Conservation (phyloP, 2,329 filamentous ascomycete genomes). For the Neospermospora avenae region DNA sequence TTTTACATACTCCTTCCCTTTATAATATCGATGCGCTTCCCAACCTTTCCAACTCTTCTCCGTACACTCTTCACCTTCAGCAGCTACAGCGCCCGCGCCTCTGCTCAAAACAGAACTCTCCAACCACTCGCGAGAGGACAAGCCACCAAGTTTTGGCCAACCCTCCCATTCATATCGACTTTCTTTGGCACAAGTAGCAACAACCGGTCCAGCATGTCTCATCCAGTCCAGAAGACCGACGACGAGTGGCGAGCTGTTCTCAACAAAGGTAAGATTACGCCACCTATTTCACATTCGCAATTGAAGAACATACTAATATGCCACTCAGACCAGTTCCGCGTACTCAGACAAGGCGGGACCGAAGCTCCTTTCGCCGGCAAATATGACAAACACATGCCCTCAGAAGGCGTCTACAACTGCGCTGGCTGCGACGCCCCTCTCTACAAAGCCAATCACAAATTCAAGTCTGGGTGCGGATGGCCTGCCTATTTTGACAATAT, state of each 20-base stretch:
- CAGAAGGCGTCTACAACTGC: conserved; percentile 78
- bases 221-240: conserved; percentile 75
- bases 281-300: neutral
- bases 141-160: conserved; percentile 63
- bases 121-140: conserved; percentile 38
- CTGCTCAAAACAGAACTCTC: conserved; percentile 31
- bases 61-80: conserved; percentile 46
- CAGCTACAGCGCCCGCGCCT: conserved; percentile 37
- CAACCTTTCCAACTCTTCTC: conserved; percentile 45
- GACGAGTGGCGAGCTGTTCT: conserved; percentile 89
- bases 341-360: conserved; percentile 89
- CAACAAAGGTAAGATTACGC: conserved; percentile 59
- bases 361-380: conserved; percentile 76
- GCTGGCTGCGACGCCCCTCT: conserved; percentile 82
- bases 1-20: conserved; percentile 20
- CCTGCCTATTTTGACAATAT: conserved; percentile 96
- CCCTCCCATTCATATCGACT: conserved; percentile 73
- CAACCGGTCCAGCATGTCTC: conserved; percentile 59
- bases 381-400: conserved; percentile 82
- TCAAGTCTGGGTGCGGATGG: conserved; percentile 96
- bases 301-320: conserved; percentile 33
- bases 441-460: conserved; percentile 92
- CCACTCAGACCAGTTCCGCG: conserved; percentile 81
- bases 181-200: conserved; percentile 62
- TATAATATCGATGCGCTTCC: conserved; percentile 47